Percentiles rank a stretch among this genome's conserved stretches.
phyloP scores from a whole-genome alignment of 2,329 filamentous ascomycete genomes.

The Intubia oerlemansii region DNA sequence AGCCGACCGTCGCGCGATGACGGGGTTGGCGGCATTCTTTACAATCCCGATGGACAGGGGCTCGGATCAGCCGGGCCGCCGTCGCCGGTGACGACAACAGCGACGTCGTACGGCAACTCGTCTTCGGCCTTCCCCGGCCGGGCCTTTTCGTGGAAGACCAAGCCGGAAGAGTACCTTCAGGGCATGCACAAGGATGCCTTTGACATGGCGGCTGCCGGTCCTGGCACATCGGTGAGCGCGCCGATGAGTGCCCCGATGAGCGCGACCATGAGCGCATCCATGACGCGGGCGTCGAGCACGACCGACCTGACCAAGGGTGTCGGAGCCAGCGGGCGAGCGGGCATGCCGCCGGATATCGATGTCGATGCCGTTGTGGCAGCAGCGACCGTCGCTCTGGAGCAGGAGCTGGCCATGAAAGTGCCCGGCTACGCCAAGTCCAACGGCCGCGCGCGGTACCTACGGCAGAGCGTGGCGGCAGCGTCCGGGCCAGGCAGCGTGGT shows the following conservation, averaged over 20 bases:
- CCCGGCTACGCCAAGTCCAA: not conserved
- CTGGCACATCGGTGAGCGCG: too few species aligned
- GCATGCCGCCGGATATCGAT: too few species aligned
- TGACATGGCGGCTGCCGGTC: too few species aligned
- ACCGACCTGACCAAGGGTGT: too few species aligned
- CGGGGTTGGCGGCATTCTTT: not conserved
- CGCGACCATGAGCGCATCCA: constrained; percentile 9
- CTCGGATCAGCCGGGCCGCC: not conserved
- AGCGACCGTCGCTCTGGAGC: constrained; percentile 1
- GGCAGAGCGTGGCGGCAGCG: constrained; percentile 29
- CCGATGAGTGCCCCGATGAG: too few species aligned
- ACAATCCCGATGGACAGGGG: not conserved
- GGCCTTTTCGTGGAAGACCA: constrained; percentile 42
- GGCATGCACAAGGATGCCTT: too few species aligned
- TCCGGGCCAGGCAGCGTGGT: constrained; percentile 38
- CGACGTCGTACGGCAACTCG: constrained; percentile 5
- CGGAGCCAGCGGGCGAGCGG: too few species aligned
- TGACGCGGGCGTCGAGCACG: not conserved
- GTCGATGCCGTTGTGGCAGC: constrained; percentile 5
- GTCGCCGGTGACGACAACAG: constrained; percentile 2
- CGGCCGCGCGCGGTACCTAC: constrained; percentile 18
- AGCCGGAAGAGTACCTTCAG: constrained; percentile 34
- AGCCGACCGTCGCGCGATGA: constrained; percentile 37
- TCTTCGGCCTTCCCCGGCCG: constrained; percentile 15
- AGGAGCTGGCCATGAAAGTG: constrained; percentile 1